phyloP scores from a whole-genome alignment of 2,329 filamentous ascomycete genomes.

The Colletotrichum tabaci region DNA sequence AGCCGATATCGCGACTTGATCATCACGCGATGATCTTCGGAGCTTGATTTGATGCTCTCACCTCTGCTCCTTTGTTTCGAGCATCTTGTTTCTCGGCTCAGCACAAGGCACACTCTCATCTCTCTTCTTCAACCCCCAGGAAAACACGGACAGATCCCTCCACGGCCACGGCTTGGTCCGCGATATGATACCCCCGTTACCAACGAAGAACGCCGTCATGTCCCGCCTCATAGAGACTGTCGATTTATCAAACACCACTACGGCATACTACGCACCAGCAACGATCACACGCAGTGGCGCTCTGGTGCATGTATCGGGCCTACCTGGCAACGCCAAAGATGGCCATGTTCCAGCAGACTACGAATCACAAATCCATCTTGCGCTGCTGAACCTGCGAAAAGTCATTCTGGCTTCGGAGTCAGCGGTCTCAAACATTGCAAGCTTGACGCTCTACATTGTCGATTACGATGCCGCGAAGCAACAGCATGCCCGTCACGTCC shows the following conservation, averaged over 20 bases:
- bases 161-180: no score
- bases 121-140: no score
- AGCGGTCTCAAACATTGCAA: constrained; percentile 54
- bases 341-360: constrained; percentile 54
- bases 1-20: no score
- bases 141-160: no score
- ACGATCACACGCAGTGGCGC: constrained; percentile 39
- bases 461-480: constrained; percentile 56
- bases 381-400: constrained; percentile 55
- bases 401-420: constrained; percentile 55
- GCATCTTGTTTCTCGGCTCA: no score
- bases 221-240: constrained; percentile 1
- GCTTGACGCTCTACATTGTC: constrained; percentile 61
- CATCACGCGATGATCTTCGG: no score
- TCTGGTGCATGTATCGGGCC: constrained; percentile 53
- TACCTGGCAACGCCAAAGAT: constrained; percentile 51
- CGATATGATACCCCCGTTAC: no score
- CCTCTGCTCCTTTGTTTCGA: no score
- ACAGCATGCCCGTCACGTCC: constrained; percentile 54
- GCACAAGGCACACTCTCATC: no score
- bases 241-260: constrained; percentile 43
- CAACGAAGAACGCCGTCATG: neutral
- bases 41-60: no score
- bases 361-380: constrained; percentile 58
- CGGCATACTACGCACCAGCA: constrained; percentile 45